phyloP scores from a whole-genome alignment of 2,329 filamentous ascomycete species.

The Magnaporthiopsis incrustans region DNA sequence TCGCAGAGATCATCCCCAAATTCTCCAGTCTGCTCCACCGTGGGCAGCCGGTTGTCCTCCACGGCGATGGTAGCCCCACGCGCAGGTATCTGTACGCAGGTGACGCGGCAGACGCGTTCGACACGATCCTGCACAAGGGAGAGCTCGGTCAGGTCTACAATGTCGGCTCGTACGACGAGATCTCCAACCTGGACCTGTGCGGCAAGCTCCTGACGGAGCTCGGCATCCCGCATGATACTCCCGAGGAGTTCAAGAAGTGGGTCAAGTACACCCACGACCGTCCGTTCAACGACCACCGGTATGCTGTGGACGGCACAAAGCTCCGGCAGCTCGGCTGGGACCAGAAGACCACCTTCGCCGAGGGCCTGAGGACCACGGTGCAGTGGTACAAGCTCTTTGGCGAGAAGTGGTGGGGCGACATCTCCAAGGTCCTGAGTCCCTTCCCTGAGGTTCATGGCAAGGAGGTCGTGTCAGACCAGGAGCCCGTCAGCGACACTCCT shows the following conservation, averaged over 20 bases:
- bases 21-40: slow-evolving; percentile 67
- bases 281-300: slow-evolving; percentile 69
- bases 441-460: slow-evolving; percentile 53
- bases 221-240: slow-evolving; percentile 40
- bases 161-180: slow-evolving; percentile 68
- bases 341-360: slow-evolving; percentile 56
- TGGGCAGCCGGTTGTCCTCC: slow-evolving; percentile 58
- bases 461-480: slow-evolving; percentile 46
- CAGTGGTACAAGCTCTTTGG: slow-evolving; percentile 63
- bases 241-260: slow-evolving; percentile 51
- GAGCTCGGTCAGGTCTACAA: slow-evolving; percentile 72
- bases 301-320: slow-evolving; percentile 64
- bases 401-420: slow-evolving; percentile 65
- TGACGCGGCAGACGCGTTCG: slow-evolving; percentile 74
- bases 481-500: slow-evolving; percentile 25
- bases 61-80: slow-evolving; percentile 68
- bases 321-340: slow-evolving; percentile 60
- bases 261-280: slow-evolving; percentile 70
- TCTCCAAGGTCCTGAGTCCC: slow-evolving; percentile 59
- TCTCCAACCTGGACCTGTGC: slow-evolving; percentile 67
- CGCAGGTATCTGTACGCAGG: slow-evolving; percentile 71
- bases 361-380: slow-evolving; percentile 56
- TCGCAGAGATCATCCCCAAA: slow-evolving; percentile 71
- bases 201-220: slow-evolving; percentile 56
- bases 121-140: slow-evolving; percentile 75